phyloP scores from a whole-genome alignment of 192 early-diverging fungal species.

The Bifiguratus adelaidae region DNA sequence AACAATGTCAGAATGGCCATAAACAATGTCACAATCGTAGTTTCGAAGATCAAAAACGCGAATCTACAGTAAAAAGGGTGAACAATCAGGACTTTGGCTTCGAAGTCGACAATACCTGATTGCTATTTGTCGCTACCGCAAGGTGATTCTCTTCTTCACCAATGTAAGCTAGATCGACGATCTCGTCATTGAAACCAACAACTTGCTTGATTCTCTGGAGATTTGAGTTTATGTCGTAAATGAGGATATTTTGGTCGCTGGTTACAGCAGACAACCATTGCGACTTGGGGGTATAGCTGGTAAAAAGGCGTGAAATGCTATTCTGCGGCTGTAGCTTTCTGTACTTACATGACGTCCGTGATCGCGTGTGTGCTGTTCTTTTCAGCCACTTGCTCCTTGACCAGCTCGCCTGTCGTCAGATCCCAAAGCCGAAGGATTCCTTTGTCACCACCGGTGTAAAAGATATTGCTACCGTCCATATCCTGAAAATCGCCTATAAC shows the following conservation, averaged over 20 bases:
- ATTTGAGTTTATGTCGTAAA: slow-evolving; percentile 46
- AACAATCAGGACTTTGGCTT: no score
- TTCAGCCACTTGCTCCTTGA: slow-evolving; percentile 58
- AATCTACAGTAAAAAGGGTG: no score
- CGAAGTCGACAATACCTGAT: no score
- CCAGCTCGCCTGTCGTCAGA: slow-evolving; percentile 52
- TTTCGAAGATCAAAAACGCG: slow-evolving; percentile 74
- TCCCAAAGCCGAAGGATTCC: slow-evolving; percentile 85
- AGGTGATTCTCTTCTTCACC: slow-evolving; percentile 60
- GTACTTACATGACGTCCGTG: slow-evolving; percentile 53
- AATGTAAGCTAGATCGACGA: slow-evolving; percentile 78
- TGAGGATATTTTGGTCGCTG: slow-evolving; percentile 84
- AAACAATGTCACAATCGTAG: slow-evolving; percentile 75
- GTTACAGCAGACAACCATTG: slow-evolving; percentile 65
- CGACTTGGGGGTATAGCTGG: slow-evolving; percentile 32
- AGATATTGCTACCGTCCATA: slow-evolving; percentile 31
- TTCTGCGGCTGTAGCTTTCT: neutral
- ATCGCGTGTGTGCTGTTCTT: slow-evolving; percentile 70
- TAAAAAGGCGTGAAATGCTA: neutral
- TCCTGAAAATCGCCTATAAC: slow-evolving; percentile 25
- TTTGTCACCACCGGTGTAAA: slow-evolving; percentile 82
- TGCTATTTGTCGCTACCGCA: slow-evolving; percentile 89
- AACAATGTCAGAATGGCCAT: slow-evolving; percentile 85
- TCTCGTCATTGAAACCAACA: slow-evolving; percentile 94
- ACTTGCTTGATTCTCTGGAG: slow-evolving; percentile 68